These are phyloP conservation scores for Nothomitra cinnamomea DNA, from an alignment of 2,329 filamentous ascomycete genomes.

Conservation along the genomic window DNA sequence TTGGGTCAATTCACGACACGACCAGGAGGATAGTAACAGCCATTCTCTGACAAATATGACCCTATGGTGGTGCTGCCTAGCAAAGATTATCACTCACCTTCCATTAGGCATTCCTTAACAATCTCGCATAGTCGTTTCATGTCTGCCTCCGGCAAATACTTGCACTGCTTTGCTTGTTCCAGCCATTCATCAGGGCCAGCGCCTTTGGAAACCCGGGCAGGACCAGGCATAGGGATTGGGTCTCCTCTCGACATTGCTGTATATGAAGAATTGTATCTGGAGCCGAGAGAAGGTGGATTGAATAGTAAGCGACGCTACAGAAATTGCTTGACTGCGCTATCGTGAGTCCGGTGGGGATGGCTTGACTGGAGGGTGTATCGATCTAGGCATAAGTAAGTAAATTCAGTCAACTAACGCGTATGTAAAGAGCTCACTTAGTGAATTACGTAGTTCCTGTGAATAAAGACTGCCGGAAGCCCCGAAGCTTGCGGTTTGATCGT, in stretches of 20 bases:
- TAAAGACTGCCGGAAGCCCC: too few relatives aligned
- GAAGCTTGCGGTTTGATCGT: too few relatives aligned
- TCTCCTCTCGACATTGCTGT: constrained; percentile 30
- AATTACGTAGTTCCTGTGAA: too few relatives aligned
- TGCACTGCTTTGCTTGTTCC: constrained; percentile 89
- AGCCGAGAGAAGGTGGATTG: background rate
- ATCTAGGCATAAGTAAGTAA: too few relatives aligned
- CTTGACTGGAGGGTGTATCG: too few relatives aligned
- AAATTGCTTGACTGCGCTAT: too few relatives aligned
- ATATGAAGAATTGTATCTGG: background rate
- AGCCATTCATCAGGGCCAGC: constrained; percentile 92
- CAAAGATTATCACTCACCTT: constrained; percentile 40
- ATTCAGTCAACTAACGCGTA: too few relatives aligned
- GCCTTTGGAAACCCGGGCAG: constrained; percentile 66
- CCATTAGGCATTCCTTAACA: constrained; percentile 97
- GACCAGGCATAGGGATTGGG: constrained; percentile 73
- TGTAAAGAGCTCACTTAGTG: too few relatives aligned
- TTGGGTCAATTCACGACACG: too few relatives aligned
- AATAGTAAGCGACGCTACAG: background rate
- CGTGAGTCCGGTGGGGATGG: too few relatives aligned
- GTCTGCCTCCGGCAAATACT: constrained; percentile 84
- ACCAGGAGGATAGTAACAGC: too few relatives aligned
- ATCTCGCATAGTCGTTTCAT: constrained; percentile 99
- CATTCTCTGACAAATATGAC: background rate
- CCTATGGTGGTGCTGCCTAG: background rate